Evolutionary conservation across 2,329 filamentous ascomycete species (phyloP).

Genomic region (Esteya vermicola): DNA sequence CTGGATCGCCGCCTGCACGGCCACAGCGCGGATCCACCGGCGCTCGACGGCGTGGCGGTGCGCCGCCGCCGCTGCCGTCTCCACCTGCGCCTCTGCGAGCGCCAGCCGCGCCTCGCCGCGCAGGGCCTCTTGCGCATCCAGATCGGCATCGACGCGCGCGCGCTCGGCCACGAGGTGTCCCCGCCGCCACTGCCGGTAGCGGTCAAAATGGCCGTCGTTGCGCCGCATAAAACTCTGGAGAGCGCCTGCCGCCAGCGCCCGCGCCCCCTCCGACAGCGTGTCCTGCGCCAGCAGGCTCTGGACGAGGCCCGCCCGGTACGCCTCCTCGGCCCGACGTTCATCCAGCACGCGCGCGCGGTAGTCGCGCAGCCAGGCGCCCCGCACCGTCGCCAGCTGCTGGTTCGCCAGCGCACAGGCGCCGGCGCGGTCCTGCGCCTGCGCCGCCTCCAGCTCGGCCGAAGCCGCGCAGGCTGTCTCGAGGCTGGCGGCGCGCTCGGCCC

Average conservation of each 20-base stretch:
- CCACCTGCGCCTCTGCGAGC: constrained; percentile 14
- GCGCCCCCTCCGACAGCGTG: constrained; percentile 18
- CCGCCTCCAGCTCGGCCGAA: constrained; percentile 17
- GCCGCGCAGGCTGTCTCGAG: constrained; percentile 11
- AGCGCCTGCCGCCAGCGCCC: constrained; percentile 15
- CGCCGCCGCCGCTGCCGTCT: constrained; percentile 17
- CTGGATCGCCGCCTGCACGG: constrained; percentile 27
- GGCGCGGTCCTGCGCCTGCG: constrained; percentile 19
- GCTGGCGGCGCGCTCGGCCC: constrained; percentile 16
- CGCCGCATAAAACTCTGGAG: constrained; percentile 21
- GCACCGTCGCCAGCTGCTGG: constrained; percentile 18
- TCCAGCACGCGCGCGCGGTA: constrained; percentile 23
- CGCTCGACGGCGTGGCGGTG: constrained; percentile 26
- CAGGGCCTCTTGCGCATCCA: constrained; percentile 24
- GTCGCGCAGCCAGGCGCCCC: constrained; percentile 23
- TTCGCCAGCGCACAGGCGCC: constrained; percentile 14
- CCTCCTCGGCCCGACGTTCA: constrained; percentile 28
- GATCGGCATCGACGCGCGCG: constrained; percentile 23
- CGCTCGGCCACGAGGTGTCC: constrained; percentile 24
- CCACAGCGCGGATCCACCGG: constrained; percentile 29
- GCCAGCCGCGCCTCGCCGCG: constrained; percentile 23
- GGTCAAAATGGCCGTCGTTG: constrained; percentile 25
- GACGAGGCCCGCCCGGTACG: constrained; percentile 22
- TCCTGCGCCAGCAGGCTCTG: too few species aligned
- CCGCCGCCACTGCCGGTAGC: constrained; percentile 23